These are phyloP conservation scores for Nicotiana paniculata DNA, from an alignment of 257 asterid species.

Conservation along the genomic window DNA sequence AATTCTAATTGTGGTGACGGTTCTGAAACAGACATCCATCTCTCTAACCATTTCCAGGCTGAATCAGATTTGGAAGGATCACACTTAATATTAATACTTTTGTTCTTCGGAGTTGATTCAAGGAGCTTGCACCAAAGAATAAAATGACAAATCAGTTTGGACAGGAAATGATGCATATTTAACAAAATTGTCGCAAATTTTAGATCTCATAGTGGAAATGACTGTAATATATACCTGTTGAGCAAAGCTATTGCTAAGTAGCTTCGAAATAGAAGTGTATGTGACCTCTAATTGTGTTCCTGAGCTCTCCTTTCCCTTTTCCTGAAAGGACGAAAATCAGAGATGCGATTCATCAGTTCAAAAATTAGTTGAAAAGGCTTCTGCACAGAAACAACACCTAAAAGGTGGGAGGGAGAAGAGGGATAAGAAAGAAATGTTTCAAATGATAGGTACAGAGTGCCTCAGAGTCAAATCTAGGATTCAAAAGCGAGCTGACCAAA, in stretches of 20 bases:
- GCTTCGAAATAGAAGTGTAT: conserved; percentile 60
- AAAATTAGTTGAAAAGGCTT: not conserved
- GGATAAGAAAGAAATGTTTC: not conserved
- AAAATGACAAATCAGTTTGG: conserved; percentile 17
- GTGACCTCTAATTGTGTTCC: conserved; percentile 29
- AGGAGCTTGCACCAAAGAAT: conserved; percentile 50
- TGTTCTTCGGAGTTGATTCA: conserved; percentile 59
- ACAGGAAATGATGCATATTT: not conserved
- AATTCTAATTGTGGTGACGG: conserved; percentile 18
- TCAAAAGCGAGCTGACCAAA: not conserved
- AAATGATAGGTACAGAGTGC: not conserved
- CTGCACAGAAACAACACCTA: not conserved
- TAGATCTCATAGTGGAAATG: not conserved
- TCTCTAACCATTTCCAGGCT: conserved; percentile 94
- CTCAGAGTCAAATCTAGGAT: not conserved
- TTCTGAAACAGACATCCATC: conserved; percentile 82
- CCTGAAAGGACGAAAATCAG: conserved; percentile 38
- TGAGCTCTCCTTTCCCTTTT: conserved; percentile 36
- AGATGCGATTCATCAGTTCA: not conserved
- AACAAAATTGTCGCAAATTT: not conserved
- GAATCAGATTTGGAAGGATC: conserved; percentile 82
- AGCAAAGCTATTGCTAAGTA: conserved; percentile 81
- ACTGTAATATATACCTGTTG: conserved; percentile 56
- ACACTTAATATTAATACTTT: conserved; percentile 68
- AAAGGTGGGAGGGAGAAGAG: not conserved